Evolutionary conservation across 192 early-diverging fungal genomes (phyloP), one percentile per base, ranked within the genome.

Genomic region (Pecoramyces ruminantium): DNA sequence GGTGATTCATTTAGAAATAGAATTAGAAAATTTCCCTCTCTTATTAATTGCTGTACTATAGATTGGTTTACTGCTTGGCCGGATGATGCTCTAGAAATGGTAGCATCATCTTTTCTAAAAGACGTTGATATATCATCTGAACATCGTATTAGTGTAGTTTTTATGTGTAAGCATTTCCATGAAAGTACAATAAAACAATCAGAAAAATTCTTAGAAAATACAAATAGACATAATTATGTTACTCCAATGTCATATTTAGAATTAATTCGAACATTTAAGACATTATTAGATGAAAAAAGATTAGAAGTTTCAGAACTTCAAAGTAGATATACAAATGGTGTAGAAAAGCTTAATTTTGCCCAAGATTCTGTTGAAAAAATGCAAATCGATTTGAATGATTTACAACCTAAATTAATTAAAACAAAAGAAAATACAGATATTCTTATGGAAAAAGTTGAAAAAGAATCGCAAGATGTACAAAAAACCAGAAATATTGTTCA

Each of bases 61-160:
- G 86, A 90, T 82, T 90, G 89, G 89, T 90, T 90, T 83, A 85
- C 84, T 16, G 89, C 88, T 77, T 90, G 89, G 89, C 89, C 89
- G 2, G 83, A 89, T 29, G 89, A 90, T 82, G 89, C 89, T 6
- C 80, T 90, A 29, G 88, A 86, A 79, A 88, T 89, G 79, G 89
- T 90, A 28, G 89, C 89, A 17, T 81, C 81, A 11, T 90, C 89
- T 77, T 90, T 90, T 80, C 79, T 90, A 38, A 81, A 84, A 30
- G 87, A 87, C 42, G 84, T 88, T 6, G 87, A 86, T 29, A 88
- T 90, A 81, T 83, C 88, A 17, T 86, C 88, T 28, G 28, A 77
- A 27, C 85, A 88, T 77, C 78, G 87, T 80, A 79, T 40, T 13
- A 80, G 84, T n/a, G 89, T 90, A 25, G 85, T 90, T 2, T 81